Base-by-base conservation (phyloP, 1,139 yeast species). In the Taphrina flavorubra region DNA sequence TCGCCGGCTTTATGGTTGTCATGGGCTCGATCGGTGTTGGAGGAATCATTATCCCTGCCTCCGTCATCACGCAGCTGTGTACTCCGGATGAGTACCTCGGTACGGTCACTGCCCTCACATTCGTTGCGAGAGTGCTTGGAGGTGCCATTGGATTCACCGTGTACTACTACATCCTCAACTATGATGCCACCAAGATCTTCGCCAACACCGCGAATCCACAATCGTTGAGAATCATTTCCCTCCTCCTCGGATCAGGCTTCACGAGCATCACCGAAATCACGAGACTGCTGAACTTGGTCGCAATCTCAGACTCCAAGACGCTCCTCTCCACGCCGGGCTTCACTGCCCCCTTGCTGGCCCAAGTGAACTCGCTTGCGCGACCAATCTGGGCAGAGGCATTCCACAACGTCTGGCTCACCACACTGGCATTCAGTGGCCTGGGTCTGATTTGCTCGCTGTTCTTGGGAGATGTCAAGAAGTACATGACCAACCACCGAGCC, bases 121-220 rank as follows among this genome's bases (percentile, higher is more conserved):
- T 63, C 40, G 67, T 63, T 13, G 67, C 67, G 6, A 53, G 67
- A 51, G 67, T 63, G 37, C 40, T 63, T 36, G 67, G 67, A 34
- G 67, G 67, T 63, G 67, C 61, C 18, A 44, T 63, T n/a, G 67
- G 67, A 10, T 63, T 63, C 61, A 55, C 67, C 14, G 61, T 63
- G 37, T 55, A 55, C 47, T 63, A 63, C 55, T 63, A 63, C 56
- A 63, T 63, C 37, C 61, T 63, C 25, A 63, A 63, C 56, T 6
- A 46, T 14, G 56, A 46, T 20, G 51, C 47, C 31, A 42, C 10
- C 42, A 46, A 44, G 14, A n/a, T 63, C 25, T 63, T 63, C 47
- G 25, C 31, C 36, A 51, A 56, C 39, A n/a, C 37, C 10, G 55
- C 61, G 36, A 63, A 63, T 47, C 59, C 59, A 34, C 42, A 20